Evolutionary conservation across 2,329 filamentous ascomycete species (phyloP).

Genomic region (Penicillium occitanis): DNA sequence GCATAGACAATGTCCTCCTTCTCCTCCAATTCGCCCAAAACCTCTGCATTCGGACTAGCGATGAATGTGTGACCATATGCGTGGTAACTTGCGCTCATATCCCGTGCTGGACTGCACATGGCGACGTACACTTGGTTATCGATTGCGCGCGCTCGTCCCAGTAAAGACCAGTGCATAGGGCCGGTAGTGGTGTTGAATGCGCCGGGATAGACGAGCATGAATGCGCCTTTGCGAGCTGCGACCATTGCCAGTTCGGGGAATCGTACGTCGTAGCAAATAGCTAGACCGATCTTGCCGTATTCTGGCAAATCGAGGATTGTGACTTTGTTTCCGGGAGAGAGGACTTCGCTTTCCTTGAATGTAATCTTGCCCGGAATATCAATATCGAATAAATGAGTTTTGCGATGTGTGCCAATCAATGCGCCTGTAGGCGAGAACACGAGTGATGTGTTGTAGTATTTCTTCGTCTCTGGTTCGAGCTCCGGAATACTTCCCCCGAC

Average conservation of each 20-base stretch:
- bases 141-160: slow-evolving; percentile 77
- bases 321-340: slow-evolving; percentile 79
- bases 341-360: slow-evolving; percentile 86
- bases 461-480: slow-evolving; percentile 62
- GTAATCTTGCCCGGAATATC: slow-evolving; percentile 92
- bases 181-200: slow-evolving; percentile 96
- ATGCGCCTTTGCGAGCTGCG: slow-evolving; percentile 80
- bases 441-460: slow-evolving; percentile 87
- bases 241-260: slow-evolving; percentile 93
- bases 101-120: slow-evolving; percentile 85
- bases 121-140: slow-evolving; percentile 96
- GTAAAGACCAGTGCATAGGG: slow-evolving; percentile 83
- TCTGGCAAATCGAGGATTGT: slow-evolving; percentile 84
- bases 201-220: slow-evolving; percentile 88
- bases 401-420: slow-evolving; percentile 86
- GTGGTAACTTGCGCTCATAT: slow-evolving; percentile 73
- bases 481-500: slow-evolving; percentile 94
- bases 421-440: slow-evolving; percentile 75
- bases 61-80: slow-evolving; percentile 92
- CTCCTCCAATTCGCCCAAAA: slow-evolving; percentile 78
- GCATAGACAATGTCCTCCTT: slow-evolving; percentile 72
- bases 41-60: slow-evolving; percentile 79
- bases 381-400: slow-evolving; percentile 96
- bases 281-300: slow-evolving; percentile 82
- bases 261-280: slow-evolving; percentile 96